Evolutionary conservation across 495 filamentous ascomycete genomes (phyloP).

Genomic region (Pseudomonodictys pantanalensis): DNA sequence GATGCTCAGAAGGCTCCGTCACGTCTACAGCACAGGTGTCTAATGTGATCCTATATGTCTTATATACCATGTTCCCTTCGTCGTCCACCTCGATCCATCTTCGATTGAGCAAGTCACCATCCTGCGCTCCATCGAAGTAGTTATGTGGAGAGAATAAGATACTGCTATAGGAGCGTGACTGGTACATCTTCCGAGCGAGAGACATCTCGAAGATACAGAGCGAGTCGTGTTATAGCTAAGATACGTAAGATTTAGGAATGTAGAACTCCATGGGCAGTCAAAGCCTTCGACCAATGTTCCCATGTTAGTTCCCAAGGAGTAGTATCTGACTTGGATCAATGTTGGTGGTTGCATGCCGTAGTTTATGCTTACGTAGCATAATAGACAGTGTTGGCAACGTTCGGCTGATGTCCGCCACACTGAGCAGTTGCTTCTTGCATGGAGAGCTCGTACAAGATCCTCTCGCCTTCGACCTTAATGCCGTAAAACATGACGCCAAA

Average conservation of each 20-base stretch:
- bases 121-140: conserved; percentile 28
- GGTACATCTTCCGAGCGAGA: conserved; percentile 27
- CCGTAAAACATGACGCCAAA: conserved; percentile 28
- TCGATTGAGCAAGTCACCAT: conserved; percentile 26
- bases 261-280: conserved; percentile 23
- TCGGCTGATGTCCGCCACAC: conserved; percentile 27
- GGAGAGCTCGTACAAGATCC: conserved; percentile 28
- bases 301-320: conserved; percentile 15
- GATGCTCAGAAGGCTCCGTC: conserved; percentile 11
- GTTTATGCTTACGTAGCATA: too few species aligned
- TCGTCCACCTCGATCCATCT: conserved; percentile 23
- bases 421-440: conserved; percentile 30
- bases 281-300: conserved; percentile 18
- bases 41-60: conserved; percentile 25
- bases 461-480: conserved; percentile 31
- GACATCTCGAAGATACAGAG: conserved; percentile 32
- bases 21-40: conserved; percentile 5
- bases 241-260: conserved; percentile 16
- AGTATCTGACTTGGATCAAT: too few species aligned
- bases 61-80: conserved; percentile 5
- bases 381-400: conserved; percentile 24
- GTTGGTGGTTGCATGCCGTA: too few species aligned
- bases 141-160: conserved; percentile 29
- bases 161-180: conserved; percentile 19
- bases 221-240: conserved; percentile 5